Evolutionary conservation across 225 moss, liverwort and hornwort genomes (phyloP).

Genomic region (Pseudisothecium myosuroides): DNA sequence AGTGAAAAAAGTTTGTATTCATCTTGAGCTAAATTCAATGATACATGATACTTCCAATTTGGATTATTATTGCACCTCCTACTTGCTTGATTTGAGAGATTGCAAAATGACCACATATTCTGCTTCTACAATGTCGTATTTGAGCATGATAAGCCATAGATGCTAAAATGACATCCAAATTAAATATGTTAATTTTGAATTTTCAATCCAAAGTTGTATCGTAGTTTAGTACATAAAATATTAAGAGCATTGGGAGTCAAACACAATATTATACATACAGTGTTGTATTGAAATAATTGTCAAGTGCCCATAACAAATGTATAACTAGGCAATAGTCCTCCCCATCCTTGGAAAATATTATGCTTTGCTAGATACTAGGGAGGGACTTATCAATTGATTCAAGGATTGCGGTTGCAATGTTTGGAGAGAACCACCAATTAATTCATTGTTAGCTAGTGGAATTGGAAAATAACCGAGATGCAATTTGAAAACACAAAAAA

Average conservation of each 20-base stretch:
- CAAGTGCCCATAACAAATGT: background rate
- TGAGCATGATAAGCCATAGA: background rate
- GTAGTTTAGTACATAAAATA: background rate
- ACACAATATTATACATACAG: fast-evolving
- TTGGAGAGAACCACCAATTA: fast-evolving
- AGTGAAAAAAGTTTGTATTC: background rate
- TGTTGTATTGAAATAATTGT: background rate
- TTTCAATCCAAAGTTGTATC: background rate
- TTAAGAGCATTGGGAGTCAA: background rate
- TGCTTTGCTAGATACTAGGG: fast-evolving
- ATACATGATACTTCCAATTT: fast-evolving
- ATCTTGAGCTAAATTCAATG: background rate
- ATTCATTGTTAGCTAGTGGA: background rate
- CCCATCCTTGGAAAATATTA: fast-evolving
- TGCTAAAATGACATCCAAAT: background rate
- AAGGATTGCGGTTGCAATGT: background rate
- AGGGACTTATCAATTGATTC: too few species aligned
- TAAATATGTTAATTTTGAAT: background rate
- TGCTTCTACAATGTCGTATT: fast-evolving
- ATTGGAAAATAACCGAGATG: too few species aligned
- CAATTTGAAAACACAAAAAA: too few species aligned
- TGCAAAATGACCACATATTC: background rate
- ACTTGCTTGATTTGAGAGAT: background rate
- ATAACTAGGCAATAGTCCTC: background rate
- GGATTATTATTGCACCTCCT: background rate